phyloP scores from a whole-genome alignment of 2,329 filamentous ascomycete genomes.

The Sclerotinia minor region DNA sequence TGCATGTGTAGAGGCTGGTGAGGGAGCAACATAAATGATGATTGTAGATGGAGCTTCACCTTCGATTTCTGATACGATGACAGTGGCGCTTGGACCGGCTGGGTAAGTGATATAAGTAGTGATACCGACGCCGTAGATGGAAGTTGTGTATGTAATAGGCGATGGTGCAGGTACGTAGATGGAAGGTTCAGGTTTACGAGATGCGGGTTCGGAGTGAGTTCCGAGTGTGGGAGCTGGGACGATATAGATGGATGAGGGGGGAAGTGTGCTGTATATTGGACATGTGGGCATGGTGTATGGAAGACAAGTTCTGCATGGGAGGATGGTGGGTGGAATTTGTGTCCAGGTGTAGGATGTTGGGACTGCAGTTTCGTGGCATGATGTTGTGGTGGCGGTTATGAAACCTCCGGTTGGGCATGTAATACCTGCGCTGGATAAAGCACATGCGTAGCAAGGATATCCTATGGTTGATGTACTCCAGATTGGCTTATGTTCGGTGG shows the following conservation, averaged over 20 bases:
- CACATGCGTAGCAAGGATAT: conserved; percentile 30
- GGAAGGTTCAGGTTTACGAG: conserved; percentile 10
- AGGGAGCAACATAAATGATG: conserved; percentile 9
- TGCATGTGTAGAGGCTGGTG: background rate
- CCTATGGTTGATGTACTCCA: conserved; percentile 26
- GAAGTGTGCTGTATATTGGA: conserved; percentile 25
- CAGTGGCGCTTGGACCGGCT: conserved; percentile 5
- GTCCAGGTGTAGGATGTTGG: conserved; percentile 28
- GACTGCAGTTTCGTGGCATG: conserved; percentile 20
- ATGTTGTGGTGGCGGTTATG: conserved; percentile 28
- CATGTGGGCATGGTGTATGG: conserved; percentile 30
- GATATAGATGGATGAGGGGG: conserved; percentile 15
- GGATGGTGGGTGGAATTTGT: conserved; percentile 23
- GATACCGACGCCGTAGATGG: background rate
- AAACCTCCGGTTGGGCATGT: conserved; percentile 21
- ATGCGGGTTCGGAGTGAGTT: conserved; percentile 1
- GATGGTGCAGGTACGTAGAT: conserved; percentile 20
- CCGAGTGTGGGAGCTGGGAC: conserved; percentile 13
- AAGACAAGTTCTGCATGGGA: conserved; percentile 26
- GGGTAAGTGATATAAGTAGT: conserved; percentile 20
- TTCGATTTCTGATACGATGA: background rate
- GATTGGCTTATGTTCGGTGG: conserved; percentile 28
- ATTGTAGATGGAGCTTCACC: conserved; percentile 7
- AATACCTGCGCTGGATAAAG: conserved; percentile 25
- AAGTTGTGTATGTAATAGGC: background rate